phyloP scores from a whole-genome alignment of 805 yeast species.

The Hanseniaspora valbyensis region DNA sequence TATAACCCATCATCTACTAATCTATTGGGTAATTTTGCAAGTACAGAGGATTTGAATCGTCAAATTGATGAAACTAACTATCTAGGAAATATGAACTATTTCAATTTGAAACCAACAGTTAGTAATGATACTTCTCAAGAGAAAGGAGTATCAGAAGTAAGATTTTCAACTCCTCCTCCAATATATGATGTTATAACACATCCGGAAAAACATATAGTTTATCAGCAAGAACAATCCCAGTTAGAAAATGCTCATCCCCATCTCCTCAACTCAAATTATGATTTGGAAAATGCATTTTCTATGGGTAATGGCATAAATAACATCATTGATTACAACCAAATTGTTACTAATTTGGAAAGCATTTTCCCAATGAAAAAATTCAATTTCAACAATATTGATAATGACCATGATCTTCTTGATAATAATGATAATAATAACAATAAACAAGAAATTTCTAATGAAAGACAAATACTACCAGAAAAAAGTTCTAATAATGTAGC shows the following conservation, averaged over 20 bases:
- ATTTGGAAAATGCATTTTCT: constrained; percentile 58
- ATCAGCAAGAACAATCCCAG: neutral
- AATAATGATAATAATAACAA: neutral
- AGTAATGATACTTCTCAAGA: neutral
- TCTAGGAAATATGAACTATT: neutral
- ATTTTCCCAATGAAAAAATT: constrained; percentile 13
- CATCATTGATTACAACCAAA: constrained; percentile 6
- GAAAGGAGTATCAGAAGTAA: constrained; percentile 7
- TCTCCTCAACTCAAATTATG: constrained; percentile 68
- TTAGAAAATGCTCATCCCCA: constrained; percentile 33
- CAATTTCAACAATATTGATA: neutral
- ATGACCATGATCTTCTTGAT: too few species aligned
- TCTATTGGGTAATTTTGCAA: neutral
- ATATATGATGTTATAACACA: constrained; percentile 11
- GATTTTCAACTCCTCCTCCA: constrained; percentile 15
- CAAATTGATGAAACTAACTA: neutral
- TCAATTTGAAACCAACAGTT: neutral
- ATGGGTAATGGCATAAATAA: neutral
- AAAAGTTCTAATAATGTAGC: neutral
- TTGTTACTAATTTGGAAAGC: constrained; percentile 11
- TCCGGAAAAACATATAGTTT: constrained; percentile 14
- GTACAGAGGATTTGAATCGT: too few species aligned
- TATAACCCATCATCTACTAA: constrained; percentile 21
- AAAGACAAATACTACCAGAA: neutral
- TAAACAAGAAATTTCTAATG: neutral